Conservation (phyloP, 352 stramenopile genomes). For the Phytophthora ramorum region DNA sequence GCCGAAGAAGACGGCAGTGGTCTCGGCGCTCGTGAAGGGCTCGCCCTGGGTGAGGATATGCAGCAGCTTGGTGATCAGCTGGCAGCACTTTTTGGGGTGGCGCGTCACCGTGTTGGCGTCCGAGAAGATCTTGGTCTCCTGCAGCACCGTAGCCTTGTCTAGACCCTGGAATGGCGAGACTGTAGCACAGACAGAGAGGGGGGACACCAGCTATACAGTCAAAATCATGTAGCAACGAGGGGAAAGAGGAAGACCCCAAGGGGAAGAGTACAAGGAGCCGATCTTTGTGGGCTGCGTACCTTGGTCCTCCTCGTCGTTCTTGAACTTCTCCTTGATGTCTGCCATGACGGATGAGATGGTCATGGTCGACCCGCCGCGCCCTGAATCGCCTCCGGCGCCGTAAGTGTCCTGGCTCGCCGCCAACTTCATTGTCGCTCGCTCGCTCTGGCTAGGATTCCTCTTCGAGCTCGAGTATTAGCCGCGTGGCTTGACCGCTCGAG, state of each 20-base stretch:
- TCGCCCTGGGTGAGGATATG: conserved; percentile 98
- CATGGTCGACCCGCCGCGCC: conserved; percentile 42
- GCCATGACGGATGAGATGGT: conserved; percentile 92
- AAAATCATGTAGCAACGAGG: background rate
- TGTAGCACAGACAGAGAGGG: conserved; percentile 27
- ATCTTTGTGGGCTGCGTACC: conserved; percentile 43
- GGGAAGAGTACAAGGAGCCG: background rate
- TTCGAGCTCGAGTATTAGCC: conserved; percentile 28
- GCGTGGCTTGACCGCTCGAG: conserved; percentile 27
- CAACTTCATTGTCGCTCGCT: conserved; percentile 63
- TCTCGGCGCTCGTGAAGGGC: conserved; percentile 95
- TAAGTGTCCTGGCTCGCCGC: conserved; percentile 61
- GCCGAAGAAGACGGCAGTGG: conserved; percentile 99
- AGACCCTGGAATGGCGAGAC: conserved; percentile 94
- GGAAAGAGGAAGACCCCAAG: background rate
- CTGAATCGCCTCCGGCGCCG: conserved; percentile 45
- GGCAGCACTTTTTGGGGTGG: conserved; percentile 98
- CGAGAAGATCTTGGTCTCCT: conserved; percentile 99
- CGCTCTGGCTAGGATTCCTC: conserved; percentile 25
- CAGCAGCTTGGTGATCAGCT: conserved; percentile 99
- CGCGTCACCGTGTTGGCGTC: conserved; percentile 97
- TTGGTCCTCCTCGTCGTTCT: conserved; percentile 97
- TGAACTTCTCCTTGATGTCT: conserved; percentile 99
- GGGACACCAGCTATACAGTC: conserved; percentile 8
- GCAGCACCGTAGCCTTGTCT: conserved; percentile 96